Base-by-base conservation (phyloP, 106 monocot species). In the Phalaenopsis aphrodite region DNA sequence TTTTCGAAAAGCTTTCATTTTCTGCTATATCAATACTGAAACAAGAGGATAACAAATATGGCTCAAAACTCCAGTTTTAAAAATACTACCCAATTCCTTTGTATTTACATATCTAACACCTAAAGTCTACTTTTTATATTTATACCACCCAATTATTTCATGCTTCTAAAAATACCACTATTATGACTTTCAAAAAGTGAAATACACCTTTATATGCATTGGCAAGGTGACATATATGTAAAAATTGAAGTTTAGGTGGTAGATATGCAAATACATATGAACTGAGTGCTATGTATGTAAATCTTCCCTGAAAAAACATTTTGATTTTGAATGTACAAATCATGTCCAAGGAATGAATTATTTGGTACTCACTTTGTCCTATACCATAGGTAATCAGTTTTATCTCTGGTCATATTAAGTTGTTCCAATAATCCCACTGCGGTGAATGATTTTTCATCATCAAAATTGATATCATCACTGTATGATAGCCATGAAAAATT, bases 351-450 rank as follows among this genome's bases (percentile, higher is more conserved):
- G 5, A 37, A 69, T 39, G 38, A 18, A 21, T 8, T n/a, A 66
- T 77, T 8, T 58, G 65, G 17, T 86, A 88, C 98, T 91, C 75
- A 99, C 98, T 91, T 86, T 78, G 98, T 99, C 5, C 87, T 93
- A 81, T 99, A 99, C 98, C 98, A 99, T 49, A 99, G 78, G 83
- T 99, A 99, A 82, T 99, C 98, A 75, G 94, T 89, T 42, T 19
- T 78, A 91, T 99, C 98, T 84, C 98, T 86, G 7, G 98, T 99
- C 19, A 92, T 83, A 83, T 87, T 93, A 76, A 99, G 75, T 77
- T 99, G 98, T 72, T 99, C 98, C 77, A 93, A 49, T 75, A 99
- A 81, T 7, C 98, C 98, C 24, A 80, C 85, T 5, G 84, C 84
- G 37, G 94, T 85, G 79, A 95, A 93, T 55, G 93, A 84, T 14